Percentiles rank a stretch among this genome's conserved stretches.
Conservation (phyloP, 805 yeast species). For the Suhomyces canberraensis region DNA sequence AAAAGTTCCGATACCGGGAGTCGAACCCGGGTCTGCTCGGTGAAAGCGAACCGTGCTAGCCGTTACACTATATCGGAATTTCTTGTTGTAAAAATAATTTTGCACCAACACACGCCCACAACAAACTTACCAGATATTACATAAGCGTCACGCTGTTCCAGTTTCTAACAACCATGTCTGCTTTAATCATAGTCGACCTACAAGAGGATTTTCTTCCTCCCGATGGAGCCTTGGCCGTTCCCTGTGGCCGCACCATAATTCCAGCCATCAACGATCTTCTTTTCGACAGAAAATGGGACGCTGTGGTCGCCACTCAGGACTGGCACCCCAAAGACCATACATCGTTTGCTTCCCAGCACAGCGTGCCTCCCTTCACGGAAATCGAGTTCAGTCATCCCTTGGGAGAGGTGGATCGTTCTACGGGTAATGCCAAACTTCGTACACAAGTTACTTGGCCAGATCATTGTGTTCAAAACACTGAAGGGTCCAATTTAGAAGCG, state of each 20-base stretch:
- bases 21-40: slow-evolving; percentile 86
- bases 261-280: slow-evolving; percentile 46
- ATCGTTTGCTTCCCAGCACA: slow-evolving; percentile 76
- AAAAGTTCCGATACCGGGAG: slow-evolving; percentile 68
- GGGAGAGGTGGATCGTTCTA: slow-evolving; percentile 20
- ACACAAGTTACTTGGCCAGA: slow-evolving; percentile 78
- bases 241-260: slow-evolving; percentile 58
- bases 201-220: slow-evolving; percentile 87
- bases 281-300: slow-evolving; percentile 47
- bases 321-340: slow-evolving; percentile 83
- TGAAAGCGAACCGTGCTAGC: slow-evolving; percentile 83
- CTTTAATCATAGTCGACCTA: slow-evolving; percentile 73
- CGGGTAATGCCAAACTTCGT: slow-evolving; percentile 22
- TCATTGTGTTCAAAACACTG: slow-evolving; percentile 75
- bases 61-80: slow-evolving; percentile 47
- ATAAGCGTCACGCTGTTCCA: neutral
- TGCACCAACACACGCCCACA: neutral
- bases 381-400: slow-evolving; percentile 52
- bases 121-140: too few species aligned
- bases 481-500: slow-evolving; percentile 62
- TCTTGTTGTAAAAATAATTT: neutral
- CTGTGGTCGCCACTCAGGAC: slow-evolving; percentile 73
- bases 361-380: slow-evolving; percentile 47
- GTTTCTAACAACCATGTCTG: slow-evolving; percentile 24
- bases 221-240: slow-evolving; percentile 71